A percentile compares a stretch with the other conserved stretches of the same genome.
These are phyloP conservation scores for Phytophthora pini DNA, from an alignment of 352 stramenopile genomes.

Conservation along the genomic window DNA sequence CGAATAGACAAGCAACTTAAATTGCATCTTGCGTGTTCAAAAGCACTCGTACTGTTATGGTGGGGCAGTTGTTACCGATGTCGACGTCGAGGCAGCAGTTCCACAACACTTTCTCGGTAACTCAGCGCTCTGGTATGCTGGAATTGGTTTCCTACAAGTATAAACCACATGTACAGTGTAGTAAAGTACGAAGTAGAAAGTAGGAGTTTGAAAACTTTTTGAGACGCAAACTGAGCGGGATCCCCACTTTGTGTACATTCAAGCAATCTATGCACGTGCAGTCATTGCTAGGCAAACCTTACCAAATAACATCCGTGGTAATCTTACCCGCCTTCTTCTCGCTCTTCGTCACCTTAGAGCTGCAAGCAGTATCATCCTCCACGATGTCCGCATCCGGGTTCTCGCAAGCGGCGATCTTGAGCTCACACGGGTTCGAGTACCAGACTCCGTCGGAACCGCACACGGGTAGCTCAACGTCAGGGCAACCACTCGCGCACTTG, in stretches of 20 bases:
- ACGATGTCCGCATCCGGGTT: slow-evolving; percentile 20
- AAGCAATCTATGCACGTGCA: slow-evolving; percentile 1
- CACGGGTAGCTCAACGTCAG: slow-evolving; percentile 29
- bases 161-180: too few species aligned
- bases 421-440: slow-evolving; percentile 40
- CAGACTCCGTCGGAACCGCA: slow-evolving; percentile 45
- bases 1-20: too few species aligned
- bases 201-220: too few species aligned
- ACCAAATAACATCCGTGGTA: background rate
- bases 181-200: too few species aligned
- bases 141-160: too few species aligned
- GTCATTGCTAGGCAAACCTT: background rate
- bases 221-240: background rate
- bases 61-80: too few species aligned
- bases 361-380: slow-evolving; percentile 14
- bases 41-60: too few species aligned
- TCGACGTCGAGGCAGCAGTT: too few species aligned
- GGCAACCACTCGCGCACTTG: slow-evolving; percentile 28
- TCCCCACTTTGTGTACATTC: slow-evolving; percentile 1
- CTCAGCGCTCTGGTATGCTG: too few species aligned
- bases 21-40: too few species aligned
- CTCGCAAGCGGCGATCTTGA: slow-evolving; percentile 24
- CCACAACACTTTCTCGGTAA: too few species aligned
- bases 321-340: slow-evolving; percentile 7
- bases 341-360: slow-evolving; percentile 4